phyloP scores from a whole-genome alignment of 768 basidiomycete species.

The Tremella yokohamensis region DNA sequence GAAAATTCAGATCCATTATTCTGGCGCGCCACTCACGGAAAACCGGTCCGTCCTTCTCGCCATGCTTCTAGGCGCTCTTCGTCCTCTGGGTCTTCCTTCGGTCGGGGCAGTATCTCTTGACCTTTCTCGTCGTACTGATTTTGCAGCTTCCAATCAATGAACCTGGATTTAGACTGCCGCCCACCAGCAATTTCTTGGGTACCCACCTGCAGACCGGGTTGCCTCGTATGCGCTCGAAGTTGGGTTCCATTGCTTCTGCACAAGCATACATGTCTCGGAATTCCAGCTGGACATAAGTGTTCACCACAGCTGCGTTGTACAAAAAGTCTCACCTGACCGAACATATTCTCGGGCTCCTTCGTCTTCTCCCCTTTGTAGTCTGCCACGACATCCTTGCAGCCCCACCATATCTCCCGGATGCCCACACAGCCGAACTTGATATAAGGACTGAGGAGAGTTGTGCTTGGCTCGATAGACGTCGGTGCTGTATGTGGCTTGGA shows the following conservation, averaged over 20 bases:
- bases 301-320: not conserved
- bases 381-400: constrained; percentile 40
- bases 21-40: constrained; percentile 44
- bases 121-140: constrained; percentile 50
- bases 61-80: constrained; percentile 46
- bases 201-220: constrained; percentile 47
- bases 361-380: constrained; percentile 36
- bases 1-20: not conserved
- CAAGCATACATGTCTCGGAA: constrained; percentile 52
- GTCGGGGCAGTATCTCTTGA: constrained; percentile 42
- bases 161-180: constrained; percentile 23
- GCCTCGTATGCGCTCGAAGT: constrained; percentile 51
- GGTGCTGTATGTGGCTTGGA: constrained; percentile 51
- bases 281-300: constrained; percentile 27
- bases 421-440: constrained; percentile 52
- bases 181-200: not conserved
- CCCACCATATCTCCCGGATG: constrained; percentile 51
- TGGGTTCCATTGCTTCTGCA: constrained; percentile 46
- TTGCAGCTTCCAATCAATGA: constrained; percentile 49
- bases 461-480: constrained; percentile 47
- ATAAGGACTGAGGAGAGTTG: constrained; percentile 47
- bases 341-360: constrained; percentile 51
- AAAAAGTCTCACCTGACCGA: constrained; percentile 37
- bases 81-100: constrained; percentile 33
- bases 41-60: constrained; percentile 50